Percentiles rank a stretch among this genome's conserved stretches.
phyloP scores from a whole-genome alignment of 2,329 filamentous ascomycete species.

The Cercospora brassicicola region DNA sequence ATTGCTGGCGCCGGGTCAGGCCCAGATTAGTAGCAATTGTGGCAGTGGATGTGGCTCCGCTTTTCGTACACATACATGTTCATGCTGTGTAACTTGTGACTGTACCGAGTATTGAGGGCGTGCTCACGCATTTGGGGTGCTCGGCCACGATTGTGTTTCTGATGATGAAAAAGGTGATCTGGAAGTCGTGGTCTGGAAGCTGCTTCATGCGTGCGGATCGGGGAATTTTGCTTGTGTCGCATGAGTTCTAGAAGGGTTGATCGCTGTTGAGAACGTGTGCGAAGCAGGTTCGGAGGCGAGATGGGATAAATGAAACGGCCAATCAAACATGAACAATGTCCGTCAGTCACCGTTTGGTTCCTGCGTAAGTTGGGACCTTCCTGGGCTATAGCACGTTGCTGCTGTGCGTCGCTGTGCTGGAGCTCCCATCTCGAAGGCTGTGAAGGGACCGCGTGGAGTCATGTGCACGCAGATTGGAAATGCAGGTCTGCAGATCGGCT shows the following conservation, averaged over 20 bases:
- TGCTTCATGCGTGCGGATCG: not conserved
- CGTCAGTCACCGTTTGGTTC: not conserved
- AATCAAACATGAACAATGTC: not conserved
- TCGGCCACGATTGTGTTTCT: not conserved
- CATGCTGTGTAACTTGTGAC: not conserved
- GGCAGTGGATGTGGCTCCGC: not conserved
- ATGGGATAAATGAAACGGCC: not conserved
- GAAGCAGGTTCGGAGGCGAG: not conserved
- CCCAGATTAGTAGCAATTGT: not conserved
- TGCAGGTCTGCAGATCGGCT: constrained; percentile 3
- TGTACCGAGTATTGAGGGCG: not conserved
- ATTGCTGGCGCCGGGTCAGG: not conserved
- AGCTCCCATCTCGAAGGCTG: not conserved
- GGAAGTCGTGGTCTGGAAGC: not conserved
- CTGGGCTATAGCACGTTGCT: not conserved
- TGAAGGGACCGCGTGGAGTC: not conserved
- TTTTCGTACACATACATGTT: not conserved
- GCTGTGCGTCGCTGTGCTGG: not conserved
- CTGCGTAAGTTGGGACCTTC: not conserved
- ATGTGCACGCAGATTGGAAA: not conserved
- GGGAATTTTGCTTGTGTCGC: not conserved
- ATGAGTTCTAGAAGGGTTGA: not conserved
- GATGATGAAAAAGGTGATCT: not conserved
- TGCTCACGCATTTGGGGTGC: not conserved
- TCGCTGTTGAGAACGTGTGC: not conserved